phyloP scores from a whole-genome alignment of 257 asterid species.

The Ligustrum vulgare region DNA sequence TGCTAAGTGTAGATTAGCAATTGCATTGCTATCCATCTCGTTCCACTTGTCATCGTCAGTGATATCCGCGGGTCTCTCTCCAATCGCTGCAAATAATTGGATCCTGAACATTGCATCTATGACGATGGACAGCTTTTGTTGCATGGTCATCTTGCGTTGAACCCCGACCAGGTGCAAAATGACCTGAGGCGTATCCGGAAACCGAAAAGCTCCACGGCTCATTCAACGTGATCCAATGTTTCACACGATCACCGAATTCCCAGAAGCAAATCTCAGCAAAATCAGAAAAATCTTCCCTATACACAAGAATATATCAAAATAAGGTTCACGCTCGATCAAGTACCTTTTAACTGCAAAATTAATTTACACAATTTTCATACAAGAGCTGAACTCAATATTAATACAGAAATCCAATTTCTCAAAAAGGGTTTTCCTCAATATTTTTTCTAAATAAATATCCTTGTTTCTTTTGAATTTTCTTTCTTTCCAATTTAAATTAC shows the following conservation, averaged over 20 bases:
- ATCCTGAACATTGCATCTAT: neutral
- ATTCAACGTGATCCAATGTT: conserved; percentile 27
- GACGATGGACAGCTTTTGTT: neutral
- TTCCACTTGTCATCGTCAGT: too few species aligned
- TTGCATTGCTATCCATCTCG: too few species aligned
- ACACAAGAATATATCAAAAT: neutral
- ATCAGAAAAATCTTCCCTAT: neutral
- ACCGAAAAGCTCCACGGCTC: conserved; percentile 35
- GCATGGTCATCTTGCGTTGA: neutral
- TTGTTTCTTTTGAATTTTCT: too few species aligned
- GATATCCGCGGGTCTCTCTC: too few species aligned
- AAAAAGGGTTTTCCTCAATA: too few species aligned
- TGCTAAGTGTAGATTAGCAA: too few species aligned
- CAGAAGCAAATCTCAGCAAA: neutral
- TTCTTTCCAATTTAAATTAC: neutral
- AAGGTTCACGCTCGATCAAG: too few species aligned
- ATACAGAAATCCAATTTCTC: too few species aligned
- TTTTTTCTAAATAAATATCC: too few species aligned
- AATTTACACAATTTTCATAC: too few species aligned
- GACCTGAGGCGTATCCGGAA: conserved; percentile 21
- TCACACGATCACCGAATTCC: neutral
- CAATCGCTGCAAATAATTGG: neutral
- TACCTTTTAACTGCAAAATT: too few species aligned
- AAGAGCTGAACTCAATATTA: too few species aligned
- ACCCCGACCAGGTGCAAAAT: conserved; percentile 38